Base-by-base conservation (phyloP, 768 basidiomycete genomes). In the Termitomyces sp. region DNA sequence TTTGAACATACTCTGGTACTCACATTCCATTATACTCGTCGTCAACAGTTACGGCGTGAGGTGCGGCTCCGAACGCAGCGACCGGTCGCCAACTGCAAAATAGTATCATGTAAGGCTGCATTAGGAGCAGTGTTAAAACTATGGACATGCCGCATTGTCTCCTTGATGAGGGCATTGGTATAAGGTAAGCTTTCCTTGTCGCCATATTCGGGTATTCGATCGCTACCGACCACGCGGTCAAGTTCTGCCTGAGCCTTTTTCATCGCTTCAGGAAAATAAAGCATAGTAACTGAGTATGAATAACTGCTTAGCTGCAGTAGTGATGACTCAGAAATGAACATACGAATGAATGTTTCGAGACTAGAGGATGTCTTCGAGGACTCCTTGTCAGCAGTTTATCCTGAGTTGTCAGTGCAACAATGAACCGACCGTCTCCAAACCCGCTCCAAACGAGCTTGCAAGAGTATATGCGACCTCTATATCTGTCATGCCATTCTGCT, bases 381-480 rank as follows among this genome's bases (percentile, higher is more conserved):
- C n/a, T n/a, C 39, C n/a, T n/a, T 44, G 30, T 32, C 12, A 40
- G 45, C 18, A 49, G 20, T 24, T 51, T 26, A 7, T 30, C 14
- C 20, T 9, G n/a, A 14, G 7, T 24, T 48, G 4, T 45, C 33
- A 37, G 24, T 1, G 20, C 13, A 27, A 0, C 10, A 32, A 30
- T 10, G 22, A 24, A 56, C 32, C 1, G 20, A 59, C 52, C 27
- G 53, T 59, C 50, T 79, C 79, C 18, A 76, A 78, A 0, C 79
- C 79, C 26, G 79, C 79, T 2, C 76, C 77, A 58, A 81, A 81
- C 0, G 79, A 77, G 51, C 75, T 72, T 7, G 73, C 76, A 22
- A 78, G 69, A 2, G 76, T 68, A 63, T 80, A 80, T 13, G 77
- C 79, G 9, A 82, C 62, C 43, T 80, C 77, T 13, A 79, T 53